Base-by-base conservation (phyloP, 495 filamentous ascomycete genomes). In the Penicillium ucsense region DNA sequence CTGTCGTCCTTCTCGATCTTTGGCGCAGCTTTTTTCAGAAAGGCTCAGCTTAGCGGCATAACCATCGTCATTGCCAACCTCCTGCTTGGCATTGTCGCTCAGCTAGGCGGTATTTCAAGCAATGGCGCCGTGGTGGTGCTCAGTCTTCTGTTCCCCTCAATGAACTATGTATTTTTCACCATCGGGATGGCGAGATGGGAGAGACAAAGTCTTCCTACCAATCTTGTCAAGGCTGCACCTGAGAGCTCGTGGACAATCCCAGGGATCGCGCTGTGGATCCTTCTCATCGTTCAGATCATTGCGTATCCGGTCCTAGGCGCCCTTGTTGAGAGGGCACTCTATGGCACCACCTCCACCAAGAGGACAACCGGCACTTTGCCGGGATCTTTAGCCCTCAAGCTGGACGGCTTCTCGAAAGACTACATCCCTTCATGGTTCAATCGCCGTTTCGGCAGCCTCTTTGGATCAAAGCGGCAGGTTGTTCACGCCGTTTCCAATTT, bases 21-120 rank as follows among this genome's bases (percentile, higher is more conserved):
- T 31, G 77, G 79, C 2, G 83, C 79, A 0, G 67, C 82, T 8
- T 85, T 90, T 57, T 92, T 90, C 65, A 83, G 78, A 48, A 82
- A 76, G 57, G 79, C 87, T 2, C 87, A 92, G 63, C 72, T 92
- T 29, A 86, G 78, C 45, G 87, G 87, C 20, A 85, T 89, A 45
- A 72, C 78, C 4, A 66, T 78, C 4, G 79, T 79, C 8, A 79
- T 90, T 12, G 55, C 79, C 31, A 75, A 74, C n/a, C 66, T 90
- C 11, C 58, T 85, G 38, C 62, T 89, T 7, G 85, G 78, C 11
- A 76, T 92, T 38, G 59, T 84, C 4, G 81, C 84, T 0, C 86
- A 90, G 62, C 75, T 84, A 9, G 57, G 79, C 30, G 73, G 69
- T 0, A 74, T 71, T 31, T 67, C 71, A 0, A 71, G 56, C 20